Base-by-base conservation (phyloP, 352 stramenopile genomes). In the Phytophthora capsici region DNA sequence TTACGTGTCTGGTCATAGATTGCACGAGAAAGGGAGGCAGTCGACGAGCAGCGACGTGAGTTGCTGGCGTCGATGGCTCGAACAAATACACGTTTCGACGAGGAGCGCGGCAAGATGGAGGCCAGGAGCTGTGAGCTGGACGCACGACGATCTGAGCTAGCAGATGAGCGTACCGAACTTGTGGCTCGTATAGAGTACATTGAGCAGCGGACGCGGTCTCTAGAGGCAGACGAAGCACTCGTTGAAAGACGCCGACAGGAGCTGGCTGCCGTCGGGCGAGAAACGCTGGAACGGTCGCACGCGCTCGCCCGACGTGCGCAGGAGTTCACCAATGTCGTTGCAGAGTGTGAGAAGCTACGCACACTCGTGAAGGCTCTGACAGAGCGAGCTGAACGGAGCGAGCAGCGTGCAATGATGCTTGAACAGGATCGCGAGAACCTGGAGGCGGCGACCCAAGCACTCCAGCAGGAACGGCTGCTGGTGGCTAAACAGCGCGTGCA, bases 401-500 rank as follows among this genome's bases (percentile, higher is more conserved):
- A 89, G 8, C 56, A 70, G 17, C 61, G 69, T 4, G 56, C 53
- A 9, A 54, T 66, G 22, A 55, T 73, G 60, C 63, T 93, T 4
- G 54, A 86, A 52, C 57, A 68, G 37, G 71, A 88, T 54, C 77
- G 82, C 41, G 73, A 72, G 37, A 65, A 69, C 19, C 59, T 95
- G 23, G 81, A 91, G 25, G 71, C 80, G 19, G 71, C 81, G 2
- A 66, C 75, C 13, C 63, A 73, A 20, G 75, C 87, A 45, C 67
- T 95, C 40, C 78, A 93, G 53, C 84, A 86, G 19, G 86, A 95
- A 63, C 75, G 81, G 6, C 64, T 93, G 12, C 43, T 84, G 48
- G 73, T 93, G 17, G 81, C 82, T 34, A 91, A 88, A 59, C 82
- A 92, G 67, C 86, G 84, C 38, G 62, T 88, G 63, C 78, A 95